Conservation (phyloP, 1,284 basidiomycete species). For the Ceratobasidium sp. region DNA sequence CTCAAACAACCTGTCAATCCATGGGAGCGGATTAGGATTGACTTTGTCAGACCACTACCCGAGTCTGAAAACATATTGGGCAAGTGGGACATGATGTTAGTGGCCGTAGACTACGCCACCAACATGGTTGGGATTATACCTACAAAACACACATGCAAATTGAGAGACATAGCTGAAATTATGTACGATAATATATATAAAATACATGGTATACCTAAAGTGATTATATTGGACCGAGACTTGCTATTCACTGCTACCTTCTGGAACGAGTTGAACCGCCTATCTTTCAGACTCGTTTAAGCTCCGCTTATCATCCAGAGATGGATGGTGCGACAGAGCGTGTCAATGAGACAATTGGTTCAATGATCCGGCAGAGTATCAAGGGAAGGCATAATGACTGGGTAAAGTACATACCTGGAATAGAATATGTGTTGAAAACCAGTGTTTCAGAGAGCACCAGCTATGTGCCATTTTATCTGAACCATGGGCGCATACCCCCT, state of each 20-base stretch:
- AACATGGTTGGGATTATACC: conserved; percentile 57
- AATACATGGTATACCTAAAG: conserved; percentile 53
- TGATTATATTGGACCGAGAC: conserved; percentile 53
- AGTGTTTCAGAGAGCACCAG: conserved; percentile 55
- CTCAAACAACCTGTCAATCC: conserved; percentile 53
- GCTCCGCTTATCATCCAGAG: conserved; percentile 53
- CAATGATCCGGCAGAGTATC: conserved; percentile 61
- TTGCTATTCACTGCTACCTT: conserved; percentile 51
- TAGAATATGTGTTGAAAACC: conserved; percentile 59
- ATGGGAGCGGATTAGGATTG: conserved; percentile 61
- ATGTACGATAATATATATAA: conserved; percentile 51
- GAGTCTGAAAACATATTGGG: conserved; percentile 56
- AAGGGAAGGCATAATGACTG: conserved; percentile 53
- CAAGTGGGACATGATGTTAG: conserved; percentile 59
- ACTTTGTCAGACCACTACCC: conserved; percentile 64
- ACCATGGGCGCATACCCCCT: conserved; percentile 55
- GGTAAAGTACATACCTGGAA: conserved; percentile 55
- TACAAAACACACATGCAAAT: too few relatives aligned
- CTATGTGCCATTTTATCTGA: conserved; percentile 59
- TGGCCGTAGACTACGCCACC: conserved; percentile 60
- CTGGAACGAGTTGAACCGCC: too few relatives aligned
- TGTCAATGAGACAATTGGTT: conserved; percentile 60
- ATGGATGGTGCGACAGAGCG: conserved; percentile 52
- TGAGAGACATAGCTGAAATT: too few relatives aligned
- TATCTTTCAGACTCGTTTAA: conserved; percentile 53